phyloP scores from a whole-genome alignment of 306 rosid genomes.

The Alnus rubra region DNA sequence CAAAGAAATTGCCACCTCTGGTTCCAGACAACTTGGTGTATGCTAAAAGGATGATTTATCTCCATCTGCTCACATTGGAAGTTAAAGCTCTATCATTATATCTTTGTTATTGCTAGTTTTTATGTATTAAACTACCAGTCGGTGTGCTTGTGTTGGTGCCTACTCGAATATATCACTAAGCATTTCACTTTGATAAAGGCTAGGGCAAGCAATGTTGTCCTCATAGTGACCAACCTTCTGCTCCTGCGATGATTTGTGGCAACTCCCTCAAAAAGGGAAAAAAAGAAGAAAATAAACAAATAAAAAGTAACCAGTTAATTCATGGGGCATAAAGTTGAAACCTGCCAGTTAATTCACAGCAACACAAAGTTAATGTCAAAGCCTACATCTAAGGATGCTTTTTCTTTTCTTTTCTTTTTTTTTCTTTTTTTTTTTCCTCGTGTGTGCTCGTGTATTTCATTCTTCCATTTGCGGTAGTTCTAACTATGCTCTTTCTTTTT shows the following conservation, averaged over 20 bases:
- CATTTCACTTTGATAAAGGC: not conserved
- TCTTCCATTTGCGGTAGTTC: not conserved
- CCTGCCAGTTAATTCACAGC: not conserved
- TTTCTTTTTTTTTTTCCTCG: not conserved
- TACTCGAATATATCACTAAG: not conserved
- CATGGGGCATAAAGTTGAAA: not conserved
- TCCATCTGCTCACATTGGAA: not conserved
- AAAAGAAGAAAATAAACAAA: not conserved
- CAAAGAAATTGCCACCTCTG: slow-evolving; percentile 1
- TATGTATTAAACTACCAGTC: not conserved
- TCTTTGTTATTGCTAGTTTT: not conserved
- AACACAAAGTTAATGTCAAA: not conserved
- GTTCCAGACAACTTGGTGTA: not conserved
- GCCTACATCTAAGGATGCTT: not conserved
- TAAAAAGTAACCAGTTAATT: not conserved
- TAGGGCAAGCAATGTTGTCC: not conserved
- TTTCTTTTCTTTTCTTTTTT: not conserved
- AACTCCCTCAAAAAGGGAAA: not conserved
- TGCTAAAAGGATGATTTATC: not conserved
- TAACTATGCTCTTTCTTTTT: not conserved
- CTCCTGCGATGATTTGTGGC: not conserved
- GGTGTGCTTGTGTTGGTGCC: not conserved
- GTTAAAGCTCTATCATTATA: not conserved
- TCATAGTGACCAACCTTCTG: not conserved
- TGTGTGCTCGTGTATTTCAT: not conserved